Conservation (phyloP, 2,329 filamentous ascomycete genomes). For the Xylariaceae sp. region DNA sequence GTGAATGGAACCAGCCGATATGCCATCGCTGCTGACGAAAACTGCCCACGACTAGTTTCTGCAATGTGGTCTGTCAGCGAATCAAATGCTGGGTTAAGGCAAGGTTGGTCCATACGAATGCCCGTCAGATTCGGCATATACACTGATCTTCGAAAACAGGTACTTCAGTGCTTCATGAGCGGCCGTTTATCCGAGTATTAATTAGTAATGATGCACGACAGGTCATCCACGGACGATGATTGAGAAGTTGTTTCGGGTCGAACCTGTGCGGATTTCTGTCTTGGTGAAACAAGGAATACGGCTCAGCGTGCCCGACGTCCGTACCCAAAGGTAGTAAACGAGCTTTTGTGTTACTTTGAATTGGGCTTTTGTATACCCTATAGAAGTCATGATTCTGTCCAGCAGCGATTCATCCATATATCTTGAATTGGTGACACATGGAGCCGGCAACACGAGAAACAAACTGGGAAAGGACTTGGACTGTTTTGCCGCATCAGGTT, state of each 20-base stretch:
- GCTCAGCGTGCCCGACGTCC: constrained; percentile 28
- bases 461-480: constrained; percentile 60
- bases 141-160: no score
- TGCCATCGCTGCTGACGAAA: no score
- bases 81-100: no score
- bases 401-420: constrained; percentile 76
- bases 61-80: no score
- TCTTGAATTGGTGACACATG: constrained; percentile 85
- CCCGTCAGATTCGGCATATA: no score
- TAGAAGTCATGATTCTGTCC: constrained; percentile 66
- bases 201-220: not conserved
- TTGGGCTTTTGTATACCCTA: constrained; percentile 68
- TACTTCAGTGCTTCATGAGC: no score
- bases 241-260: constrained; percentile 84
- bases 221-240: constrained; percentile 56
- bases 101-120: no score
- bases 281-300: constrained; percentile 57
- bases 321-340: constrained; percentile 83
- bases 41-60: no score
- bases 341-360: constrained; percentile 79
- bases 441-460: constrained; percentile 85
- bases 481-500: constrained; percentile 20
- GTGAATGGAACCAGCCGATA: no score
- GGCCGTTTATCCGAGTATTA: no score
- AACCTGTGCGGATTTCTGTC: constrained; percentile 71